These are phyloP conservation scores for Coffea humblotiana DNA, from an alignment of 305 asterid genomes.

Conservation along the genomic window DNA sequence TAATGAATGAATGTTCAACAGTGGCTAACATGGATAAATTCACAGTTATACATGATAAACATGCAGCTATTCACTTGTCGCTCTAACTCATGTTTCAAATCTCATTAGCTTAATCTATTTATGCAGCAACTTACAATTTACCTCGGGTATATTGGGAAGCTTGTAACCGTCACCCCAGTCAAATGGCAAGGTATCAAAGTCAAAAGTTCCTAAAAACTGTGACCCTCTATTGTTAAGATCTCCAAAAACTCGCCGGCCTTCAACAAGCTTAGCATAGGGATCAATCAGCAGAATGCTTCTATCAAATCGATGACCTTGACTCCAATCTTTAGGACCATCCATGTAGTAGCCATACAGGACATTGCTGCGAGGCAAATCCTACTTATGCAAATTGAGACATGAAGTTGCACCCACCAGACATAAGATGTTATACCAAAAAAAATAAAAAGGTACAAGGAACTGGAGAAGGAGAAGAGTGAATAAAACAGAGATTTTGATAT, in stretches of 20 bases:
- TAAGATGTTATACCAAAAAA: constrained; percentile 2
- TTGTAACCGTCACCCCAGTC: constrained; percentile 89
- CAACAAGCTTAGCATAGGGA: constrained; percentile 91
- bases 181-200: constrained; percentile 73
- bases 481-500: not conserved
- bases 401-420: constrained; percentile 15
- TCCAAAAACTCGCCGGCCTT: constrained; percentile 85
- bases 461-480: not conserved
- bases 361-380: constrained; percentile 76
- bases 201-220: constrained; percentile 70
- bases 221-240: constrained; percentile 65
- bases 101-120: not conserved
- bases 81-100: not conserved
- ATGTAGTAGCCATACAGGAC: constrained; percentile 78
- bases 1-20: not conserved
- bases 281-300: constrained; percentile 59
- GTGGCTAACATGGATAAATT: not conserved
- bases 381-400: constrained; percentile 14
- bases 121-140: constrained; percentile 36
- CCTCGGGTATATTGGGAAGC: constrained; percentile 90
- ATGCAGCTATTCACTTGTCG: not conserved
- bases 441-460: not conserved
- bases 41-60: not conserved
- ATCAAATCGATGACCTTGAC: constrained; percentile 91
- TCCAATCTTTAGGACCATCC: constrained; percentile 85